Base-by-base conservation (phyloP, 495 filamentous ascomycete species). In the Cudoniella acicularis region DNA sequence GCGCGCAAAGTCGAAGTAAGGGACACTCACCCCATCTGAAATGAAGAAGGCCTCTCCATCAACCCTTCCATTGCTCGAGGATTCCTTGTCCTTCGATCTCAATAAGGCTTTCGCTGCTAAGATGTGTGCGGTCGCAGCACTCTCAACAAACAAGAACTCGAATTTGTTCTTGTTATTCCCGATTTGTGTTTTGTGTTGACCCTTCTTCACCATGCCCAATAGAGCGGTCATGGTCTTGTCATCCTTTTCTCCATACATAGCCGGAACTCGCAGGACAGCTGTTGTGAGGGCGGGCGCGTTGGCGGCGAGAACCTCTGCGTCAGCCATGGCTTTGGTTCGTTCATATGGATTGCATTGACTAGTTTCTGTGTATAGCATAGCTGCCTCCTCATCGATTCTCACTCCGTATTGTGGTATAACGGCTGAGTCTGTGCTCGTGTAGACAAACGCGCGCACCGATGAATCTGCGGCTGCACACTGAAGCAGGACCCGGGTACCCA, bases 41-140 rank as follows among this genome's bases (percentile, higher is more conserved):
- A 97, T 85, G 72, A 96, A 83, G 82, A 97, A 98, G 23, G 90
- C 88, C 71, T 97, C 91, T 46, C 93, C 94, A 67, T 96, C 93
- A 11, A 96, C 89, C 24, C 78, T 78, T 72, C 92, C 88, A 66
- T 85, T 72, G 69, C 89, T 85, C 6, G 6, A 13, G 30, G 30
- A 6, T 4, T 6, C 6, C 23, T 90, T 77, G 1, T 20, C 21
- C 43, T 76, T 79, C 40, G 77, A 70, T 49, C 79, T 71, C 25
- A 96, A 75, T 16, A 97, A 81, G 21, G 86, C 86, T 47, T 79
- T 78, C 2, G 89, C 83, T 49, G 85, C 85, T 0, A 91, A 77
- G 18, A 90, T 75, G 66, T 91, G 89, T 3, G 81, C 89, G 68
- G 89, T 79, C 11, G 86, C 86, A 6, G 87, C 82, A 71, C 90